Evolutionary conservation across 495 filamentous ascomycete genomes (phyloP), one percentile per base, ranked within the genome.

Genomic region (Hyphodiscus hymeniophilus): DNA sequence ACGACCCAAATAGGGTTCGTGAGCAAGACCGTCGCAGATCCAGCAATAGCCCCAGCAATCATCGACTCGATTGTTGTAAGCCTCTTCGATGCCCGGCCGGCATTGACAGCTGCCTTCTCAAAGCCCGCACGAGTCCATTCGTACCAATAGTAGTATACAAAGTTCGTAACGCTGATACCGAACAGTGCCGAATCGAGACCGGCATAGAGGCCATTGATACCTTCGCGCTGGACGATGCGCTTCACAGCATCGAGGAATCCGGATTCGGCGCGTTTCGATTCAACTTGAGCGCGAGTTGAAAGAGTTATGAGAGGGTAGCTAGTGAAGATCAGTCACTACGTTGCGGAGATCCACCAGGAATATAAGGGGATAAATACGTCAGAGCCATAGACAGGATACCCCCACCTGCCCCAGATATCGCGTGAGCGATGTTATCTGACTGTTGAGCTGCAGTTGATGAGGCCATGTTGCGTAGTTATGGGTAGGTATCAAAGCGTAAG

Each of bases 71-170:
- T 55, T 0, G 92, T 90, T 21, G 87, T 92, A 57, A 98, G 81
- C 59, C 87, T 90, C 63, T 80, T 83, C 26, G 80, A 84, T 24
- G 79, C 74, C 32, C 89, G 81, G n/a, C 87, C 85, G 36, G 85
- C 65, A 55, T 79, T 79, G 26, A 72, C 57, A 24, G 89, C 88
- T 11, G 90, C 87, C 32, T 79, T 78, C 64, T 94, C 87, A 66
- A 97, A 95, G 56, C 81, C 82, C 35, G 86, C 73, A 18, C 92
- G 84, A 45, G 90, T 91, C 85, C 88, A 97, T 70, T 99, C 92
- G 70, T 96, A 99, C 87, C 92, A 99, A 69, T 99, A 99, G 68
- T 99, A 99, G 68, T 99, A 99, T 18, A 99, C 90, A 56, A 99
- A 97, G 67, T 99, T 99, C 46, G 92, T 99, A 48, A 99, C 82